These are phyloP conservation scores for Amoeboaphelidium protococcarum DNA, from an alignment of 371 early-diverging fungal species.

Conservation along the genomic window DNA sequence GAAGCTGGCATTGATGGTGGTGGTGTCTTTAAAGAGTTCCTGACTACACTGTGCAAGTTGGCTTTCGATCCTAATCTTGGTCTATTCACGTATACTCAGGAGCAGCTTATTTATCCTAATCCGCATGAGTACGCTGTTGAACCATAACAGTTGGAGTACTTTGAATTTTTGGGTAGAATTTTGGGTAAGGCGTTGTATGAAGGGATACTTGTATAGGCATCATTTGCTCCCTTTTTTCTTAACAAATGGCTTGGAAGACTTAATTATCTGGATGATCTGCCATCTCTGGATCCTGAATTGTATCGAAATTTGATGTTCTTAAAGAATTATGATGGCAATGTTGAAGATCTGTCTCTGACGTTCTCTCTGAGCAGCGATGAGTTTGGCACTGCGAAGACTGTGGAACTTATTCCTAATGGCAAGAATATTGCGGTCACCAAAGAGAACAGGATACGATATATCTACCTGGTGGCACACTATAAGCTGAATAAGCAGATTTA, in stretches of 20 bases:
- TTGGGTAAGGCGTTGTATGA: constrained; percentile 83
- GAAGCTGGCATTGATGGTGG: constrained; percentile 91
- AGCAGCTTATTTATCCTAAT: constrained; percentile 52
- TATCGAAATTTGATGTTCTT: constrained; percentile 51
- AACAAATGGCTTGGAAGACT: constrained; percentile 51
- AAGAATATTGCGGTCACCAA: constrained; percentile 44
- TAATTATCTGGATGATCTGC: constrained; percentile 63
- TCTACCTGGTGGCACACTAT: constrained; percentile 17
- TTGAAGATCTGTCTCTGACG: constrained; percentile 39
- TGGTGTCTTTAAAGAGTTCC: constrained; percentile 78
- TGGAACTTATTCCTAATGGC: constrained; percentile 52
- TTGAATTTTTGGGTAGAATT: constrained; percentile 65
- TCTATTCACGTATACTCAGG: constrained; percentile 39
- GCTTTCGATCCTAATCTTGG: constrained; percentile 59
- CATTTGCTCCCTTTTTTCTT: constrained; percentile 75
- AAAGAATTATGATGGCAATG: constrained; percentile 45
- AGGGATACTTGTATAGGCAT: constrained; percentile 64
- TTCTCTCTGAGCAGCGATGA: constrained; percentile 32
- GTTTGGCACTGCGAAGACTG: constrained; percentile 20
- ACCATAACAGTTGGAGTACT: constrained; percentile 31
- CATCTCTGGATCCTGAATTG: constrained; percentile 55
- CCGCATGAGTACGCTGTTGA: constrained; percentile 24
- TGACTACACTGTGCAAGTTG: constrained; percentile 39
- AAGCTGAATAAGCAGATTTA: constrained; percentile 14
- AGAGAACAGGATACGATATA: constrained; percentile 29